These are phyloP conservation scores for Trichophyton schoenleinii DNA, from an alignment of 2,329 filamentous ascomycete species.

Conservation along the genomic window DNA sequence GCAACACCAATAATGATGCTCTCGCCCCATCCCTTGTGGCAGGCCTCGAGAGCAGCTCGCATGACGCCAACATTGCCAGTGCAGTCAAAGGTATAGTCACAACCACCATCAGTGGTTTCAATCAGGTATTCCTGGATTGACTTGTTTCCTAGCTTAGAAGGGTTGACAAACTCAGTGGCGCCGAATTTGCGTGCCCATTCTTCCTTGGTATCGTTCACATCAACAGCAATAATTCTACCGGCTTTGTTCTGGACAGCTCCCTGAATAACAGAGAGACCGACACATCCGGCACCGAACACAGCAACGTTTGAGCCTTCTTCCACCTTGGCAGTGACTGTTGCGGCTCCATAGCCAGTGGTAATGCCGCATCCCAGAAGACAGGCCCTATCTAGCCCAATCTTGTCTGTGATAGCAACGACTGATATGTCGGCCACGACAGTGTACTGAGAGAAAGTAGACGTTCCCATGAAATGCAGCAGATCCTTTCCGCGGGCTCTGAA, in stretches of 20 bases:
- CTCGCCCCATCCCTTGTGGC: slow-evolving; percentile 98
- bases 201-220: slow-evolving; percentile 82
- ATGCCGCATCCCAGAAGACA: slow-evolving; percentile 96
- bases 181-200: slow-evolving; percentile 89
- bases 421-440: slow-evolving; percentile 98
- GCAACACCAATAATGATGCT: slow-evolving; percentile 97
- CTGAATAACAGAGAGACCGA: slow-evolving; percentile 89
- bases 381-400: slow-evolving; percentile 90
- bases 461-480: slow-evolving; percentile 97
- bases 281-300: slow-evolving; percentile 90
- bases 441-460: slow-evolving; percentile 96
- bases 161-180: slow-evolving; percentile 94
- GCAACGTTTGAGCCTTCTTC: slow-evolving; percentile 83
- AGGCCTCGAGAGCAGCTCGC: slow-evolving; percentile 89
- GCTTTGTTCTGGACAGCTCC: slow-evolving; percentile 78
- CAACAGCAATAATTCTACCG: slow-evolving; percentile 49
- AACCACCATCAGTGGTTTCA: slow-evolving; percentile 95
- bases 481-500: slow-evolving; percentile 94
- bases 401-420: slow-evolving; percentile 79
- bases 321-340: slow-evolving; percentile 81
- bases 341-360: slow-evolving; percentile 94
- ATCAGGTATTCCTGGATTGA: slow-evolving; percentile 84
- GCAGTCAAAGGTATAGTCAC: slow-evolving; percentile 99
- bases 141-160: slow-evolving; percentile 59
- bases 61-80: slow-evolving; percentile 95